Base-by-base conservation (phyloP, 805 yeast genomes). In the Nakazawaea ambrosiae region DNA sequence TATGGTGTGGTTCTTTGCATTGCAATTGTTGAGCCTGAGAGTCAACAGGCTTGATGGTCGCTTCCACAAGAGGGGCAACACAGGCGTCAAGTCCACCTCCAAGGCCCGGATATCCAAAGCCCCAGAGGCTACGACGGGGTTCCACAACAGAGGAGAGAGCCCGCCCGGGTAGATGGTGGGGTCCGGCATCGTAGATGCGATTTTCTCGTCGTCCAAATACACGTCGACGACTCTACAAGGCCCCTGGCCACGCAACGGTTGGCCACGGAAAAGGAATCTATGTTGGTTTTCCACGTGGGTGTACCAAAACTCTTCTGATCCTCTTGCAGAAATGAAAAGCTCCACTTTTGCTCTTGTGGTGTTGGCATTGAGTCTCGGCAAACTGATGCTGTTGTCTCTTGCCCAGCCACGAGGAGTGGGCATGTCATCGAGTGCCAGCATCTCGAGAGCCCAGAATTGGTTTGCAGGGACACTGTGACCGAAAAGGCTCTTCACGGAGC, bases 241-340 rank as follows among this genome's bases (percentile, higher is more conserved):
- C 0, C 92, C 92, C 51, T 77, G 81, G 5, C 83, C 83, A 10
- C 56, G 50, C n/a, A 72, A 61, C 4, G 49, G 49, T 17, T 58
- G 49, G 2, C 49, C 44, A 2, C 46, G 50, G 44, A 74, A 75
- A 14, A 49, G 48, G 28, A 61, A 51, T n/a, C 53, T 57, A 44
- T 57, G 67, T 32, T 61, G 51, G 46, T 77, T 83, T 29, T 80
- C 42, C n/a, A 62, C 51, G 45, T 83, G 81, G 3, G 77, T 57
- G 55, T 79, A 87, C 94, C 94, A 86, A 49, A 83, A 82, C 53
- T 87, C 95, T 57, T 86, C 96, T 25, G 71, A 75, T 3, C 78
- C 81, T 48, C 81, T 84, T 2, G 92, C 95, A 15, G 84, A 73
- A 10, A 81, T 75, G 46, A 75, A 76, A 5, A 86, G 54, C 9